Percentiles rank a stretch among this genome's conserved stretches.
These are phyloP conservation scores for Colletotrichum horii DNA, from an alignment of 2,329 filamentous ascomycete species.

Conservation along the genomic window DNA sequence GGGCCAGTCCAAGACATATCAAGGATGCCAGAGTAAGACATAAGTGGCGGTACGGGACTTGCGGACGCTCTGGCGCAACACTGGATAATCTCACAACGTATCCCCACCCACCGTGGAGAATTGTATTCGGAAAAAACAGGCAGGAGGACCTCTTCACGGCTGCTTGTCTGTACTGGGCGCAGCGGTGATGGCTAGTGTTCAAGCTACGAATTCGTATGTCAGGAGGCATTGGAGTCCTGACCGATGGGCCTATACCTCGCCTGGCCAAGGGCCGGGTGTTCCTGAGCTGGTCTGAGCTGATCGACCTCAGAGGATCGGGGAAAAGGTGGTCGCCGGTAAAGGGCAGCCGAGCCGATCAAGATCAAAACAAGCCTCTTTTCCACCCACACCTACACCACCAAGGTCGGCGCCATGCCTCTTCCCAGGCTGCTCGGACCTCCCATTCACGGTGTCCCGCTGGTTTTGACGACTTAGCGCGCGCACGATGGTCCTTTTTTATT, in stretches of 20 bases:
- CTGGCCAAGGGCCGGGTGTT: conserved; percentile 3
- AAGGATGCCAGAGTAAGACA: conserved; percentile 17
- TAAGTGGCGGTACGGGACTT: conserved; percentile 3
- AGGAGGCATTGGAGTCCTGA: background rate
- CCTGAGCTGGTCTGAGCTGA: conserved; percentile 1
- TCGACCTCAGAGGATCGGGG: background rate
- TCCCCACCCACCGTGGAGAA: background rate
- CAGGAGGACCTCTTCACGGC: background rate
- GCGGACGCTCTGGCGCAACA: conserved; percentile 7
- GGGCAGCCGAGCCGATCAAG: conserved; percentile 14
- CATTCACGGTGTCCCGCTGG: background rate
- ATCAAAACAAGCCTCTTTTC: conserved; percentile 10
- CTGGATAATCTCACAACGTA: background rate
- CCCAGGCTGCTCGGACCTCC: background rate
- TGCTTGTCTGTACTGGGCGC: background rate
- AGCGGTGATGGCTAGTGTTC: background rate
- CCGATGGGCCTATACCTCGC: background rate
- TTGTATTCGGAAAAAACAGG: background rate
- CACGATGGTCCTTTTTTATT: background rate
- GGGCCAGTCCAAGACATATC: conserved; percentile 11
- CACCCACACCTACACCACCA: background rate
- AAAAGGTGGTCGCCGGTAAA: background rate
- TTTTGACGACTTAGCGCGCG: background rate
- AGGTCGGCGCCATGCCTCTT: background rate
- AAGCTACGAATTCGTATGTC: background rate